Conservation (phyloP, 2,329 filamentous ascomycete genomes). For the Scedosporium dehoogii region DNA sequence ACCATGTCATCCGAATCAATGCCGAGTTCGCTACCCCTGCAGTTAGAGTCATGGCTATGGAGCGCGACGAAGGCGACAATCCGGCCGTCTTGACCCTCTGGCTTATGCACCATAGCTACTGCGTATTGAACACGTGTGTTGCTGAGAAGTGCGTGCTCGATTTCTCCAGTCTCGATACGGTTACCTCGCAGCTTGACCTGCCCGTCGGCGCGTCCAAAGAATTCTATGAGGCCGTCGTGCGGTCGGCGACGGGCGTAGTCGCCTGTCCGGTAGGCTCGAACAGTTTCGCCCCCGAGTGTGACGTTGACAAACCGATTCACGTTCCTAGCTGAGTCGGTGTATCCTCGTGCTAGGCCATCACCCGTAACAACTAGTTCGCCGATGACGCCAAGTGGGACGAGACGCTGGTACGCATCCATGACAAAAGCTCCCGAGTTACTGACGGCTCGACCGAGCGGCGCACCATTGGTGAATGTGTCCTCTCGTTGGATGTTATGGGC, state of each 20-base stretch:
- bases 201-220: constrained; percentile 17
- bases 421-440: constrained; percentile 11
- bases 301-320: constrained; percentile 8
- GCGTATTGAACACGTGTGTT: constrained; percentile 5
- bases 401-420: constrained; percentile 6
- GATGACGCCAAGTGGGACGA: constrained; percentile 5
- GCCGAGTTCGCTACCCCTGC: too few relatives aligned
- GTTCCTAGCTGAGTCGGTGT: constrained; percentile 7
- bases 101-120: background rate
- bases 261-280: constrained; percentile 14
- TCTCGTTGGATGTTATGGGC: background rate
- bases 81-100: background rate
- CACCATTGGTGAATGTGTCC: constrained; percentile 8
- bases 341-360: constrained; percentile 12
- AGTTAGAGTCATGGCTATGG: background rate
- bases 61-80: background rate
- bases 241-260: constrained; percentile 11
- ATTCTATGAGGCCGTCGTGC: constrained; percentile 14
- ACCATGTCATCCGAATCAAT: background rate
- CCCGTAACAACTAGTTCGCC: constrained; percentile 13
- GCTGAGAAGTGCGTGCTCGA: constrained; percentile 14
- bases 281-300: constrained; percentile 1
- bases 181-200: constrained; percentile 25
- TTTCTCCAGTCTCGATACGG: constrained; percentile 21
- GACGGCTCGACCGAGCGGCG: constrained; percentile 11